Evolutionary conservation across 2,329 filamentous ascomycete genomes (phyloP).

Genomic region (Paraconiothyrium sp.): DNA sequence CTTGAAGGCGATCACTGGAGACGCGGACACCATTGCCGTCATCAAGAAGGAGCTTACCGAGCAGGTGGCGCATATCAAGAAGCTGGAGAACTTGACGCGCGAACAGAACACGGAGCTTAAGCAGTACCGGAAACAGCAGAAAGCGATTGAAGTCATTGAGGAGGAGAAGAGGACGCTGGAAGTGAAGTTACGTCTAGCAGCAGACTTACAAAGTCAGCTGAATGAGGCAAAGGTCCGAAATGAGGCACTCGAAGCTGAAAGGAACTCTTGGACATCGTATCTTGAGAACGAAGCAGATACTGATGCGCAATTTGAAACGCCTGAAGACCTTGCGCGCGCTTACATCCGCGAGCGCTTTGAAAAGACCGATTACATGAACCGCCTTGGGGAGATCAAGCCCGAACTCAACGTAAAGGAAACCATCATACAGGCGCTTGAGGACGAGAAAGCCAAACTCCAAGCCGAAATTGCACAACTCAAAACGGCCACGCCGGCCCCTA

Average conservation of each 20-base stretch:
- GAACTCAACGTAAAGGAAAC: constrained; percentile 81
- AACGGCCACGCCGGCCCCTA: constrained; percentile 52
- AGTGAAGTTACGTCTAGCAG: constrained; percentile 77
- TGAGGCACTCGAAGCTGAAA: constrained; percentile 88
- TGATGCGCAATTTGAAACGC: constrained; percentile 82
- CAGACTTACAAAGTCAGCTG: constrained; percentile 78
- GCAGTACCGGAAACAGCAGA: constrained; percentile 80
- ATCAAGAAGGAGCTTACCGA: constrained; percentile 90
- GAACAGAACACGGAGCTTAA: constrained; percentile 83
- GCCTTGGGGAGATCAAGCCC: constrained; percentile 79
- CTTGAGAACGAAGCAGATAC: constrained; percentile 73
- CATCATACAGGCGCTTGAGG: constrained; percentile 75
- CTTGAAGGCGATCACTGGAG: constrained; percentile 85
- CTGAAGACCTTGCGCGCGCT: constrained; percentile 85
- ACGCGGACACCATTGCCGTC: constrained; percentile 83
- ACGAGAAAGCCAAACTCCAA: constrained; percentile 71
- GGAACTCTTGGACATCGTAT: constrained; percentile 85
- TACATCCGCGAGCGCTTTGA: constrained; percentile 84
- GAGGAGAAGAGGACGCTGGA: constrained; percentile 91
- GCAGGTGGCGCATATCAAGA: constrained; percentile 90
- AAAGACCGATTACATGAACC: constrained; percentile 80
- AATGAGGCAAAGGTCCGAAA: constrained; percentile 82
- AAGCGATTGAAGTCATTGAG: constrained; percentile 91
- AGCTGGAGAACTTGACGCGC: constrained; percentile 80
- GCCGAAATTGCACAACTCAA: constrained; percentile 77